These are phyloP conservation scores for Huntiella moniliformis DNA, from an alignment of 2,329 filamentous ascomycete genomes.

Conservation along the genomic window DNA sequence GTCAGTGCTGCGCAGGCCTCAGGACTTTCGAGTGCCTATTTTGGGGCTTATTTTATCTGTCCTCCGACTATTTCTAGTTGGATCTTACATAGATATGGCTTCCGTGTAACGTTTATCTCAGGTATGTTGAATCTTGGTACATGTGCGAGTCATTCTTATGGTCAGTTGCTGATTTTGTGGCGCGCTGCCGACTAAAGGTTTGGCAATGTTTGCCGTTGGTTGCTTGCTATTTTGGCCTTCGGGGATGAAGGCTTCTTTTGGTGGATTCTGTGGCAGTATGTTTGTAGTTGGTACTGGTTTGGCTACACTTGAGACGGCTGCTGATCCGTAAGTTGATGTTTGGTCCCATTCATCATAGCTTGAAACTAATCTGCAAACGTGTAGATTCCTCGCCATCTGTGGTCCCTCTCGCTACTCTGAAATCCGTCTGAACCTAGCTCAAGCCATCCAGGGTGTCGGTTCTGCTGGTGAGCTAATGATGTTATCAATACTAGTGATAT, in stretches of 20 bases:
- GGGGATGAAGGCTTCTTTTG: conserved; percentile 44
- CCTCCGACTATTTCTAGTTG: conserved; percentile 24
- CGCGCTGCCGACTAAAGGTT: conserved; percentile 18
- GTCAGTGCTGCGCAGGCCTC: conserved; percentile 26
- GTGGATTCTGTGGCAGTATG: conserved; percentile 52
- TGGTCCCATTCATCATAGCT: not conserved
- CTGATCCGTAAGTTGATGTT: conserved; percentile 41
- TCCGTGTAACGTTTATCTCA: conserved; percentile 48
- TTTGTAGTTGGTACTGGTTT: conserved; percentile 60
- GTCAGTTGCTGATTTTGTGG: not conserved
- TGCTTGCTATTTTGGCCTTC: conserved; percentile 35
- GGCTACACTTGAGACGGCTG: conserved; percentile 56
- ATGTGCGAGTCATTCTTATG: not conserved
- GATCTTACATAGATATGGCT: conserved; percentile 46
- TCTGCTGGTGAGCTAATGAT: conserved; percentile 28
- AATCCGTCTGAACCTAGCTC: conserved; percentile 52
- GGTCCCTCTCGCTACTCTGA: conserved; percentile 52
- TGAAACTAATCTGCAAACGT: not conserved
- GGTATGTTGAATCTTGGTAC: conserved; percentile 15
- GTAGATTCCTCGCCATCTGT: conserved; percentile 19
- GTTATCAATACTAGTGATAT: not conserved
- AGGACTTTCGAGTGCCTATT: conserved; percentile 32
- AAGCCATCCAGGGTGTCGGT: conserved; percentile 60
- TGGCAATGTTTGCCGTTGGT: conserved; percentile 46
- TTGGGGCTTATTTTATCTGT: conserved; percentile 25